Percentiles rank a stretch among this genome's conserved stretches.
Conservation (phyloP, 192 early-diverging fungal species). For the Spizellomyces sp. region DNA sequence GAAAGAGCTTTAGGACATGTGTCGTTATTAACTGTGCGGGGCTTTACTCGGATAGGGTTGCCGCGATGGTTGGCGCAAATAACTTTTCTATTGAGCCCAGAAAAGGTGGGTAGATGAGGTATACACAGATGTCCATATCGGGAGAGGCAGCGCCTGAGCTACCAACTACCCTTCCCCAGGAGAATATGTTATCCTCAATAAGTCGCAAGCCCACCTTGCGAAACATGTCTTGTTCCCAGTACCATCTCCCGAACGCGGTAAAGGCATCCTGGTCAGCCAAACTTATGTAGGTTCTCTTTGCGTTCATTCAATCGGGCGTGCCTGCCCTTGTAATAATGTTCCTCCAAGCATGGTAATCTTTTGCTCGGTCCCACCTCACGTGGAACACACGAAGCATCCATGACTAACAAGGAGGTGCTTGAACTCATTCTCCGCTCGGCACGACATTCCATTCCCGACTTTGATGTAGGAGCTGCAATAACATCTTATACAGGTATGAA, state of each 20-base stretch:
- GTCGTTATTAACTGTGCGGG: constrained; percentile 48
- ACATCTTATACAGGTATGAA: constrained; percentile 45
- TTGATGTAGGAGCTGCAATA: constrained; percentile 47
- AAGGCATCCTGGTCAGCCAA: constrained; percentile 52
- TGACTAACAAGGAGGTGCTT: constrained; percentile 44
- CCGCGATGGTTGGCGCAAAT: constrained; percentile 51
- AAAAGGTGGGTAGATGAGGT: constrained; percentile 31
- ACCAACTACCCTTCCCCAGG: constrained; percentile 7
- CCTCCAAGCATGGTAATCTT: constrained; percentile 44
- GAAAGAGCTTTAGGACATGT: constrained; percentile 18
- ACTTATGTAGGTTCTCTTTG: constrained; percentile 25
- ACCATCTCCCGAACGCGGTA: constrained; percentile 39
- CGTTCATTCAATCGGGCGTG: neutral
- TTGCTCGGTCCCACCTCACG: constrained; percentile 53
- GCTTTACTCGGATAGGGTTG: constrained; percentile 43
- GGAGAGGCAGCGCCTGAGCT: too few species aligned
- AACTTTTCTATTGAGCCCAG: constrained; percentile 48
- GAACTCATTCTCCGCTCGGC: constrained; percentile 38
- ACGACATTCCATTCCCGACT: constrained; percentile 31
- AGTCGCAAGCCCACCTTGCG: constrained; percentile 37
- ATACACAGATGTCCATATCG: too few species aligned
- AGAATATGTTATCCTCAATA: constrained; percentile 50
- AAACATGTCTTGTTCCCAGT: constrained; percentile 50
- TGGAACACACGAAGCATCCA: constrained; percentile 34
- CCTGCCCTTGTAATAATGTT: neutral